phyloP scores from a whole-genome alignment of 1,139 yeast species.

The Neolecta irregularis region DNA sequence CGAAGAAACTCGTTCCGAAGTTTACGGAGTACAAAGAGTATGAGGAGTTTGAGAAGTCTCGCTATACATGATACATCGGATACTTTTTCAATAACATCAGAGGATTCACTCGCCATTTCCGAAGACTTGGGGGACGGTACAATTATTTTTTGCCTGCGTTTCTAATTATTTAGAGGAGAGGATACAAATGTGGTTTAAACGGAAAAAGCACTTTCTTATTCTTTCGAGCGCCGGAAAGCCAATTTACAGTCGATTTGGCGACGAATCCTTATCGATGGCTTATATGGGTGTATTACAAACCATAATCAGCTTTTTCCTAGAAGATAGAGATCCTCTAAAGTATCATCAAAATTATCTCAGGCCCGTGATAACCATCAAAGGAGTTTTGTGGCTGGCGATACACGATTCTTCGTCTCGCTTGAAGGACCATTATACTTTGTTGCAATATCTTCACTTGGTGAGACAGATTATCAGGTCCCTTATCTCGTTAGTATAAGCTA shows the following conservation, averaged over 20 bases:
- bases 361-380: slow-evolving; percentile 4
- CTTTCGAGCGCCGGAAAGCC: slow-evolving; percentile 92
- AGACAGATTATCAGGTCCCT: slow-evolving; percentile 32
- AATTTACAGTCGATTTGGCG: slow-evolving; percentile 65
- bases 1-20: too few relatives aligned
- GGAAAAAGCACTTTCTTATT: slow-evolving; percentile 55
- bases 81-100: too few relatives aligned
- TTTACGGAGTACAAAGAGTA: too few relatives aligned
- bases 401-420: slow-evolving; percentile 45
- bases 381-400: slow-evolving; percentile 28
- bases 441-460: slow-evolving; percentile 49
- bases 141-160: too few relatives aligned
- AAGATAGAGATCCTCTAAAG: slow-evolving; percentile 15
- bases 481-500: background rate
- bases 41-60: too few relatives aligned
- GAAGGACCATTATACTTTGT: slow-evolving; percentile 59
- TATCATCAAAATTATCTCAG: slow-evolving; percentile 14
- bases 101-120: too few relatives aligned
- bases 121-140: too few relatives aligned
- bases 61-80: too few relatives aligned
- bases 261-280: slow-evolving; percentile 54
- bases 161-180: too few relatives aligned
- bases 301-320: slow-evolving; percentile 27
- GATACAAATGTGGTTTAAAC: background rate
- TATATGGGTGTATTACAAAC: slow-evolving; percentile 47